Conservation (phyloP, 1,284 basidiomycete species). For the Meira nashicola region DNA sequence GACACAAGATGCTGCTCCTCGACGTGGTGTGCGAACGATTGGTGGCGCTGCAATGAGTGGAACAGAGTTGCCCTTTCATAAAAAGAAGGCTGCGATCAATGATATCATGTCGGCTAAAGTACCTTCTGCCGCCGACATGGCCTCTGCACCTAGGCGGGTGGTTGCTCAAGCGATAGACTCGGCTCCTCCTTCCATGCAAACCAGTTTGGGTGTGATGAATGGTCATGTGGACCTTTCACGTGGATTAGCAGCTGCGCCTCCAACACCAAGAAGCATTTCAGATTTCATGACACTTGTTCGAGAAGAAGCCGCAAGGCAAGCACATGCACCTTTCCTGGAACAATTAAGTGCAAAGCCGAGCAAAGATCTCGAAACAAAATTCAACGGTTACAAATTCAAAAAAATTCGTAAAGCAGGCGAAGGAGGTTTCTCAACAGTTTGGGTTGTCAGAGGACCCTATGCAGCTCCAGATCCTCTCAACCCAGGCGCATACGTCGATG, state of each 20-base stretch:
- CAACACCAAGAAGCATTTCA: slow-evolving; percentile 18
- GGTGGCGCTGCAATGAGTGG: no score
- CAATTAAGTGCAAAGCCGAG: slow-evolving; percentile 1
- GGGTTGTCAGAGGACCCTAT: slow-evolving; percentile 41
- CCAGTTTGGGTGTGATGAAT: background rate
- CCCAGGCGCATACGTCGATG: slow-evolving; percentile 23
- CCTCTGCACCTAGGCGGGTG: background rate
- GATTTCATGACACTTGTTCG: slow-evolving; percentile 20
- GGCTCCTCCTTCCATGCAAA: slow-evolving; percentile 3
- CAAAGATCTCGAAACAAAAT: slow-evolving; percentile 16
- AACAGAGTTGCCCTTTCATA: background rate
- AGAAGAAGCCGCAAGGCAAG: slow-evolving; percentile 22
- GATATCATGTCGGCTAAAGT: slow-evolving; percentile 16
- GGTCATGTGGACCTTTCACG: background rate
- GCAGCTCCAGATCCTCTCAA: slow-evolving; percentile 21
- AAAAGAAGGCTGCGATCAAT: slow-evolving; percentile 6
- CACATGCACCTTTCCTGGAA: slow-evolving; percentile 10
- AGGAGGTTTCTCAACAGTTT: slow-evolving; percentile 51
- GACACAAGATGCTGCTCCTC: background rate
- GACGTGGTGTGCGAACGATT: background rate
- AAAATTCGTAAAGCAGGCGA: slow-evolving; percentile 41
- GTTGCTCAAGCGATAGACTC: background rate
- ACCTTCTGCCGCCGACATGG: background rate
- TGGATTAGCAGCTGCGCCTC: background rate
- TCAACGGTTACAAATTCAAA: slow-evolving; percentile 42